Percentiles rank a stretch among this genome's conserved stretches.
These are phyloP conservation scores for Mrakia gelida DNA, from an alignment of 768 basidiomycete species.

Conservation along the genomic window DNA sequence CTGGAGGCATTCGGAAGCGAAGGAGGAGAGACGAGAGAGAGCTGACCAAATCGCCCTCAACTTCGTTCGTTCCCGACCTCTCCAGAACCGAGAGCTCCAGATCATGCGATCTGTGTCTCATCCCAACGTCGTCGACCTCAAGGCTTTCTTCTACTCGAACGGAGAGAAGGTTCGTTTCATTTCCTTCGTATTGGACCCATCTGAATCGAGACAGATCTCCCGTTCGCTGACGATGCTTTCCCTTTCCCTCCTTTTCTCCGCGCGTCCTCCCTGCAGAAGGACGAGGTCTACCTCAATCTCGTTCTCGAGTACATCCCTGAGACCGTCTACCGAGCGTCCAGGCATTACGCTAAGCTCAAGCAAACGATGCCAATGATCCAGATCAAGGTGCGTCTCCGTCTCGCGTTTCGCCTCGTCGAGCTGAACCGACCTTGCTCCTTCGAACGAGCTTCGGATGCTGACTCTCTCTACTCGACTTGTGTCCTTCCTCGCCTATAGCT, in stretches of 20 bases:
- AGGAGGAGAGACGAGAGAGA: too few relatives aligned
- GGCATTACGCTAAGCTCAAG: conserved; percentile 99
- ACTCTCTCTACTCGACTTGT: neutral
- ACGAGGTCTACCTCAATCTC: conserved; percentile 99
- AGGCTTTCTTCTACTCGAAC: conserved; percentile 98
- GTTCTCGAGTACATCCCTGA: conserved; percentile 99
- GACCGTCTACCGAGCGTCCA: conserved; percentile 96
- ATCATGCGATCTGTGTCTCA: conserved; percentile 96
- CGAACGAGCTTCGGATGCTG: neutral
- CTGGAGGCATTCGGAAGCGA: too few relatives aligned
- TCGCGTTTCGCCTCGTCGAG: too few relatives aligned
- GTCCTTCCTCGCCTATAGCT: conserved; percentile 9
- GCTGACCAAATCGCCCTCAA: neutral
- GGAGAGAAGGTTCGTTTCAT: conserved; percentile 81
- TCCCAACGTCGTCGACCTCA: conserved; percentile 96
- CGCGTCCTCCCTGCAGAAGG: conserved; percentile 62
- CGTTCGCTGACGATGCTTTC: neutral
- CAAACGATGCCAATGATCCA: conserved; percentile 99
- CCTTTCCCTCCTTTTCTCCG: neutral
- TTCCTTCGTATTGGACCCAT: neutral
- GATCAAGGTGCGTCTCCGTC: conserved; percentile 58
- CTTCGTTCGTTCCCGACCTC: neutral
- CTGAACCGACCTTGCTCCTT: neutral
- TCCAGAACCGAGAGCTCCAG: conserved; percentile 95
- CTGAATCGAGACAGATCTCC: conserved; percentile 3